Conservation (phyloP, 306 rosid species). For the Arachis hypogaea region DNA sequence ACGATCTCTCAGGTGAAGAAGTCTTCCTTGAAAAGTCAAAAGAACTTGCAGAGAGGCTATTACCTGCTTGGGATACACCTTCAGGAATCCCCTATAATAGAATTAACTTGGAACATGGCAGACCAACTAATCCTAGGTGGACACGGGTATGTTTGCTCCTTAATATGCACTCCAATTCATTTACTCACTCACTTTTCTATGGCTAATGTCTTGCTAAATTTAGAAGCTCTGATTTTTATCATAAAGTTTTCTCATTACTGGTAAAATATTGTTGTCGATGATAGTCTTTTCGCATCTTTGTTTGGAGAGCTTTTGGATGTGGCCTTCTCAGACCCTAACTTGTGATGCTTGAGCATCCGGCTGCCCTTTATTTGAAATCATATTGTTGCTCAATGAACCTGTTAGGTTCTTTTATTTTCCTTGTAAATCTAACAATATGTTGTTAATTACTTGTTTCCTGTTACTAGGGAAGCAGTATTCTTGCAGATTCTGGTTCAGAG, state of each 20-base stretch:
- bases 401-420: not conserved
- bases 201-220: no score
- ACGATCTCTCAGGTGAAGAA: slow-evolving; percentile 62
- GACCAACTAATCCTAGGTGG: slow-evolving; percentile 58
- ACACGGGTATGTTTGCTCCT: slow-evolving; percentile 52
- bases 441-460: slow-evolving; percentile 35
- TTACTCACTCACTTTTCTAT: not conserved
- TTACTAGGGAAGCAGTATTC: slow-evolving; percentile 83
- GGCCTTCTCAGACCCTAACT: no score
- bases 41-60: slow-evolving; percentile 65
- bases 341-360: no score
- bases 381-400: slow-evolving; percentile 1
- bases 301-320: not conserved
- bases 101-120: slow-evolving; percentile 61
- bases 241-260: no score
- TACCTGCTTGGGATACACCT: slow-evolving; percentile 77
- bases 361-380: not conserved
- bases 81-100: slow-evolving; percentile 69
- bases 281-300: not conserved
- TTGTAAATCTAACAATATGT: slow-evolving; percentile 6
- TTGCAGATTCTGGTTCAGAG: slow-evolving; percentile 97
- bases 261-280: no score
- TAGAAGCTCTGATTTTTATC: no score
- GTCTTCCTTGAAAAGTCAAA: slow-evolving; percentile 67
- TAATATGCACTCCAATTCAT: not conserved